These are phyloP conservation scores for Eustoma russellianum DNA, from an alignment of 257 asterid genomes.

Conservation along the genomic window DNA sequence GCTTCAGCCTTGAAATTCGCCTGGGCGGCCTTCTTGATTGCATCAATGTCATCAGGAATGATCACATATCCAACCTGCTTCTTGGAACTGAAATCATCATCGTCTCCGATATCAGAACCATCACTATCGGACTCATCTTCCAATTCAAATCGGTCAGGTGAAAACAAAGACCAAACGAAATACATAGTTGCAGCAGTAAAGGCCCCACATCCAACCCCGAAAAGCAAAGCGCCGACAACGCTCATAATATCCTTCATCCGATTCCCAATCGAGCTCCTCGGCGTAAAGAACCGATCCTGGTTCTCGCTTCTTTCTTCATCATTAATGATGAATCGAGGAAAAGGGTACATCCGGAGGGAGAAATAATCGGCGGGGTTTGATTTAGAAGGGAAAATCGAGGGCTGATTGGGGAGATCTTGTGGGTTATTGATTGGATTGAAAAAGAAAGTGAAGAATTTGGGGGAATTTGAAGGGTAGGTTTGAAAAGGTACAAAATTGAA, in stretches of 20 bases:
- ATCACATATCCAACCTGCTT: slow-evolving; percentile 50
- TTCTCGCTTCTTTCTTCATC: slow-evolving; percentile 3
- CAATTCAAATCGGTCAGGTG: slow-evolving; percentile 40
- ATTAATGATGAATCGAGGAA: background rate
- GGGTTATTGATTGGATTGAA: slow-evolving; percentile 7
- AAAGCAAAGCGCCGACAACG: slow-evolving; percentile 65
- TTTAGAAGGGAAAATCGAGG: background rate
- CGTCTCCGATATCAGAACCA: slow-evolving; percentile 27
- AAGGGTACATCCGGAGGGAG: slow-evolving; percentile 12
- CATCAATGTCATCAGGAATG: slow-evolving; percentile 37
- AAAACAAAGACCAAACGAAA: slow-evolving; percentile 51
- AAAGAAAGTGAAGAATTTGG: slow-evolving; percentile 12
- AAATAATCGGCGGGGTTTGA: slow-evolving; percentile 1
- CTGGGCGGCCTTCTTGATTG: slow-evolving; percentile 38
- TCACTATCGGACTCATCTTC: slow-evolving; percentile 43
- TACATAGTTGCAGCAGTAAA: slow-evolving; percentile 66
- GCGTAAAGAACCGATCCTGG: slow-evolving; percentile 19
- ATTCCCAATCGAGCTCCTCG: slow-evolving; percentile 52
- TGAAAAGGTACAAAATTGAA: background rate
- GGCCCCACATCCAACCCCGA: slow-evolving; percentile 79
- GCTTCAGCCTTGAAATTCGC: slow-evolving; percentile 10
- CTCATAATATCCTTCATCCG: slow-evolving; percentile 70
- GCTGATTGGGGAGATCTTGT: background rate
- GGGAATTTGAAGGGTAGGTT: slow-evolving; percentile 5
- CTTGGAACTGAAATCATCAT: slow-evolving; percentile 13